phyloP scores from a whole-genome alignment of 2,329 filamentous ascomycete species.

The Sclerotinia nivalis region DNA sequence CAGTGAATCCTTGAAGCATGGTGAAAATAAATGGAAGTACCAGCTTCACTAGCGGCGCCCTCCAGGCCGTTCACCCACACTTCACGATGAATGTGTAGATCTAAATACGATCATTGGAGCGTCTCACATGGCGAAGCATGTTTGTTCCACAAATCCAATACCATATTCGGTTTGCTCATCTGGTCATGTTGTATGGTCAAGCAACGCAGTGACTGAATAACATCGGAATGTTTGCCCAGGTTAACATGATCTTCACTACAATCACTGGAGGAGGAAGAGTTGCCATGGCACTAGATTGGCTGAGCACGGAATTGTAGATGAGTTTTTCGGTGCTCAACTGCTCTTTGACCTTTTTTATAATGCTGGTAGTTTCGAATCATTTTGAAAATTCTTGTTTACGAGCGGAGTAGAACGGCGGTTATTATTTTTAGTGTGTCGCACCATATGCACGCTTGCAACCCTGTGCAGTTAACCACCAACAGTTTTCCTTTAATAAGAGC shows the following conservation, averaged over 20 bases:
- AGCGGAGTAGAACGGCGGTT: constrained; percentile 8
- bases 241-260: constrained; percentile 2
- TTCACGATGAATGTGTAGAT: constrained; percentile 6
- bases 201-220: constrained; percentile 6
- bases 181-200: not conserved
- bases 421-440: constrained; percentile 12
- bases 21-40: not conserved
- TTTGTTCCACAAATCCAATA: constrained; percentile 8
- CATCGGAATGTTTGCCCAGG: constrained; percentile 12
- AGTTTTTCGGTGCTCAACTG: not conserved
- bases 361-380: constrained; percentile 16
- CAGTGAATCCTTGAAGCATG: constrained; percentile 1
- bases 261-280: constrained; percentile 5
- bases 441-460: constrained; percentile 4
- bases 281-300: constrained; percentile 15
- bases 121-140: constrained; percentile 15
- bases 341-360: not conserved
- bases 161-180: not conserved
- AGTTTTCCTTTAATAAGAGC: not conserved
- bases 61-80: constrained; percentile 3
- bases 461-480: not conserved
- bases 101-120: constrained; percentile 10
- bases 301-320: not conserved
- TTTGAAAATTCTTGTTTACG: not conserved
- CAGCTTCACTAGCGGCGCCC: not conserved